phyloP scores from a whole-genome alignment of 768 basidiomycete genomes.

The Xerocomus spinulosus region DNA sequence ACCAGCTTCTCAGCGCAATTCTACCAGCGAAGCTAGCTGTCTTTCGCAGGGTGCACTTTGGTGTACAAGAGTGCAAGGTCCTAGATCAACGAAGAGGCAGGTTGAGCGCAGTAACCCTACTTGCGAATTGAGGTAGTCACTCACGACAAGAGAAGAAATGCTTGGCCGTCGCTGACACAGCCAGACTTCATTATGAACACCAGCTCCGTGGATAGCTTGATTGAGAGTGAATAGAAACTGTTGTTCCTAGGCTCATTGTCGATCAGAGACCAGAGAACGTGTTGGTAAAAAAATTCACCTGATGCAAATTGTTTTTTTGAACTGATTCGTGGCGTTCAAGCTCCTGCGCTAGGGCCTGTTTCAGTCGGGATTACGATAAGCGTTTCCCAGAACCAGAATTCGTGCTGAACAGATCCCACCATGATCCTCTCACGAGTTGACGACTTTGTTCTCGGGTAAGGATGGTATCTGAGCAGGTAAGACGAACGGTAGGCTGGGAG shows the following conservation, averaged over 20 bases:
- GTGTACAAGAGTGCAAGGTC: slow-evolving; percentile 20
- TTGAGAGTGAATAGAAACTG: background rate
- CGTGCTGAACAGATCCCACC: slow-evolving; percentile 13
- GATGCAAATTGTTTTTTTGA: background rate
- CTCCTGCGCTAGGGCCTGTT: slow-evolving; percentile 12
- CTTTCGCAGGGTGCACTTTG: slow-evolving; percentile 2
- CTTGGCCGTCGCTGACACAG: slow-evolving; percentile 12
- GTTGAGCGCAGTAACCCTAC: background rate
- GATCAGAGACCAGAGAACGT: background rate
- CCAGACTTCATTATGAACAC: background rate
- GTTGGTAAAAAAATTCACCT: slow-evolving; percentile 5
- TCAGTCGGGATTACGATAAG: slow-evolving; percentile 1
- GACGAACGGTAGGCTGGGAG: slow-evolving; percentile 29
- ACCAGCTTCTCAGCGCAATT: background rate
- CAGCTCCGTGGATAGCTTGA: slow-evolving; percentile 6
- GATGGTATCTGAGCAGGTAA: slow-evolving; percentile 28
- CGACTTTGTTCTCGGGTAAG: slow-evolving; percentile 24
- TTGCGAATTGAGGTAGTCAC: background rate
- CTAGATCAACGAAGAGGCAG: slow-evolving; percentile 7
- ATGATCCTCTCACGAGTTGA: slow-evolving; percentile 23
- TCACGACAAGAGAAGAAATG: slow-evolving; percentile 21
- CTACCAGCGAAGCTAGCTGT: background rate
- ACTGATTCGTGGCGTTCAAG: background rate
- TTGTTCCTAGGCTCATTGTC: slow-evolving; percentile 9
- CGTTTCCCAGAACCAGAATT: slow-evolving; percentile 6